These are phyloP conservation scores for Isatis tinctoria DNA, from an alignment of 345 rosid species.

Conservation along the genomic window DNA sequence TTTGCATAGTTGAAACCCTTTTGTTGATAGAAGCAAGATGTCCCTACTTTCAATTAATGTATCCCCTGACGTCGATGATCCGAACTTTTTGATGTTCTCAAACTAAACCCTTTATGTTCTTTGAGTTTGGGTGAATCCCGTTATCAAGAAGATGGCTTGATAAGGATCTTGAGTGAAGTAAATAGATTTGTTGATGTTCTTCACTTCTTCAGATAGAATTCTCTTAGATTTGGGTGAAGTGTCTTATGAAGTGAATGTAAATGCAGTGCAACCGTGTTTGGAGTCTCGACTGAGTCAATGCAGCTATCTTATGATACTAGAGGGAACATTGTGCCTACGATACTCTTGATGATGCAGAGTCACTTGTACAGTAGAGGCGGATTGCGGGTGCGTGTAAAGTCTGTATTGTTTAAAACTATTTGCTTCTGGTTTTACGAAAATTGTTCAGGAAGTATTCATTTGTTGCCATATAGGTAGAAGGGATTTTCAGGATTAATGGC, in stretches of 20 bases:
- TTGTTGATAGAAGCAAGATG: background rate
- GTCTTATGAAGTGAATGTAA: background rate
- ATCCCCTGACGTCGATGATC: background rate
- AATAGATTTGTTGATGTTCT: background rate
- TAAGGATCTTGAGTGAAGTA: background rate
- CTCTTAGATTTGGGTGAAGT: background rate
- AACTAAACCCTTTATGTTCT: background rate
- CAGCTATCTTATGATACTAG: conserved; percentile 87
- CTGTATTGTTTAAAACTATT: background rate
- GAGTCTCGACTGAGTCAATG: conserved; percentile 97
- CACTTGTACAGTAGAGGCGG: conserved; percentile 84
- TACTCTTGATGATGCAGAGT: conserved; percentile 89
- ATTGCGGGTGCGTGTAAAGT: conserved; percentile 44
- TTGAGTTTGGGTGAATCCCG: background rate
- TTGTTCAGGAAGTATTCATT: background rate
- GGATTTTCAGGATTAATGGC: conserved; percentile 90
- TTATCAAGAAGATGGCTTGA: background rate
- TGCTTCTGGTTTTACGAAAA: background rate
- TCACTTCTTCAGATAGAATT: background rate
- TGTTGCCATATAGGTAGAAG: conserved; percentile 67
- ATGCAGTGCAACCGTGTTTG: conserved; percentile 87
- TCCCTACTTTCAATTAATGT: background rate
- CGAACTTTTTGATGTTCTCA: conserved; percentile 7
- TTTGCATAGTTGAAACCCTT: background rate
- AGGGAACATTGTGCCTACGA: conserved; percentile 91